Percentiles rank a stretch among this genome's conserved stretches.
phyloP scores from a whole-genome alignment of 1,284 basidiomycete species.

The Psilocybe mexicana region DNA sequence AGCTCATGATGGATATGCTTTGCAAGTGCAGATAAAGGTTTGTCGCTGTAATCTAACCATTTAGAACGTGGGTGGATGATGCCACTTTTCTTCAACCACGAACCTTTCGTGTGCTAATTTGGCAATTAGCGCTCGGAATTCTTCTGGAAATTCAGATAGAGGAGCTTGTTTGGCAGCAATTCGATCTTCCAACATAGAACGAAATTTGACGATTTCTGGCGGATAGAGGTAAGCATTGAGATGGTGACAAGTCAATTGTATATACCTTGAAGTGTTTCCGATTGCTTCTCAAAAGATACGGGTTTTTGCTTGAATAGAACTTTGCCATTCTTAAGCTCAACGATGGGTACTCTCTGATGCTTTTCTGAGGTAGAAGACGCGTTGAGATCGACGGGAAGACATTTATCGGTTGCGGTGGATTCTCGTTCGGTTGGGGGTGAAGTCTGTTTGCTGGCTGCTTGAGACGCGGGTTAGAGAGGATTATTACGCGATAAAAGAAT shows the following conservation, averaged over 20 bases:
- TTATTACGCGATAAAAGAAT: background rate
- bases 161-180: slow-evolving; percentile 46
- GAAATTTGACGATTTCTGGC: slow-evolving; percentile 72
- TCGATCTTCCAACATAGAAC: slow-evolving; percentile 62
- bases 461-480: slow-evolving; percentile 3
- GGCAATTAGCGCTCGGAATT: slow-evolving; percentile 72
- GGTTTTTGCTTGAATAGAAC: slow-evolving; percentile 79
- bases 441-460: slow-evolving; percentile 9
- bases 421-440: background rate
- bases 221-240: background rate
- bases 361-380: slow-evolving; percentile 34
- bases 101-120: slow-evolving; percentile 84
- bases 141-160: slow-evolving; percentile 59
- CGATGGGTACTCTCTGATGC: slow-evolving; percentile 42
- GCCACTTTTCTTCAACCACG: slow-evolving; percentile 2
- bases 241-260: slow-evolving; percentile 7
- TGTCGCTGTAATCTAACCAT: slow-evolving; percentile 54
- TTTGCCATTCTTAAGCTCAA: slow-evolving; percentile 76
- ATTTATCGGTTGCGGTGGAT: slow-evolving; percentile 4
- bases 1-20: slow-evolving; percentile 68
- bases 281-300: slow-evolving; percentile 72
- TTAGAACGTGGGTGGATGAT: background rate
- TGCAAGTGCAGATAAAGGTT: slow-evolving; percentile 56
- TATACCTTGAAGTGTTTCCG: slow-evolving; percentile 81
- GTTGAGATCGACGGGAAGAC: slow-evolving; percentile 20